A percentile compares a stretch with the other conserved stretches of the same genome.
phyloP scores from a whole-genome alignment of 2,329 filamentous ascomycete genomes.

The Blastomyces emzantsi region DNA sequence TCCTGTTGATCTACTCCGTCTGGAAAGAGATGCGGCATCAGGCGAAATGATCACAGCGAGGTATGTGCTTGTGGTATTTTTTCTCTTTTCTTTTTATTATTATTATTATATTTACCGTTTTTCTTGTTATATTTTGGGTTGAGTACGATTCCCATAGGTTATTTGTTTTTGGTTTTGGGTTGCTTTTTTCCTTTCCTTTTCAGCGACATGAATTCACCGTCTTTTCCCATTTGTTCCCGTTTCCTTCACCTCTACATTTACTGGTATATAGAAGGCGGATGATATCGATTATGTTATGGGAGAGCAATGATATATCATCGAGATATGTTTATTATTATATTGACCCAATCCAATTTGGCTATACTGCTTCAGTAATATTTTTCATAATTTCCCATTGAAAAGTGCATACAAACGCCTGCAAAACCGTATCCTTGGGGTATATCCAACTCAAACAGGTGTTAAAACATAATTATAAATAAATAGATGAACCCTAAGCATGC shows the following conservation, averaged over 20 bases:
- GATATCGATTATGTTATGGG: not conserved
- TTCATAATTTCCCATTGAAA: not conserved
- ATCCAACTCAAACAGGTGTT: not conserved
- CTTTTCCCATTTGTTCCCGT: not conserved
- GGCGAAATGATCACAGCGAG: not conserved
- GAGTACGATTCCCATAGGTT: not conserved
- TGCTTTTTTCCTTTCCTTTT: not conserved
- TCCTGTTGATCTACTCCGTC: not conserved
- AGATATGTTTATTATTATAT: too few relatives aligned
- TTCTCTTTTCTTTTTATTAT: too few relatives aligned
- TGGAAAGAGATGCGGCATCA: not conserved
- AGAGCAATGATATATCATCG: not conserved
- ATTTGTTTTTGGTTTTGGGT: not conserved
- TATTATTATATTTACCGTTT: not conserved
- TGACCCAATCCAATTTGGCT: not conserved
- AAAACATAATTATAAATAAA: not conserved
- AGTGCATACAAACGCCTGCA: not conserved
- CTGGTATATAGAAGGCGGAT: not conserved
- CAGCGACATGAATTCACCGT: not conserved
- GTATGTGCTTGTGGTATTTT: not conserved
- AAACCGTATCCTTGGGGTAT: not conserved
- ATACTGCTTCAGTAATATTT: not conserved
- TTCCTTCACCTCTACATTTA: not conserved
- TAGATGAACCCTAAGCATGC: constrained; percentile 2
- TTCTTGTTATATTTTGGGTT: not conserved